Evolutionary conservation across 192 early-diverging fungal genomes (phyloP), one percentile per base, ranked within the genome.

Genomic region (Entomortierella parvispora): DNA sequence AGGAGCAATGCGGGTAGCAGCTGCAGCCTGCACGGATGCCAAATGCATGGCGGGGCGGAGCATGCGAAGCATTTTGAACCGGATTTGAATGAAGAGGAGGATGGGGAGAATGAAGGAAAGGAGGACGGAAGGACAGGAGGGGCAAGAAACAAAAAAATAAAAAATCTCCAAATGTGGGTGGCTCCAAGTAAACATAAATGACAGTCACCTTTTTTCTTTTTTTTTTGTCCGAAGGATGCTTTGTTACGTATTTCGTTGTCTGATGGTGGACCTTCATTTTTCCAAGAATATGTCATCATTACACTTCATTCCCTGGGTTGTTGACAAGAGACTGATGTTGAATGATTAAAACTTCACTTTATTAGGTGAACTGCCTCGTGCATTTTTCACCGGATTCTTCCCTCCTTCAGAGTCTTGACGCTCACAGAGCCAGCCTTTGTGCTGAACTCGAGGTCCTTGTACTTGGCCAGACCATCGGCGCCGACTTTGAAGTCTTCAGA

Each of bases 361-460:
- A 53, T 31, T 22, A 14, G 0, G n/a, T 28, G 12, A 25, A 26
- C 22, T 23, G n/a, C 7, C 8, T 33, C 10, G n/a, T 25, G 45
- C n/a, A 3, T 29, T 43, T 10, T 62, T 65, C 70, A 82, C 58
- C 81, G 51, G 34, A 83, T 83, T 22, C 58, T 71, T 28, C 82
- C 82, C 33, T 77, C 82, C 54, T 66, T 80, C 60, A 83, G 59
- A 3, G 79, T 69, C 69, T 83, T 83, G 45, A 80, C 78, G 5
- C 62, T 84, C 54, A 86, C 81, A 34, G 60, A 61, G 22, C 88
- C 87, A 22, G 77, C 68, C 51, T 60, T 76, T 2, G 82, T 86
- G 17, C 28, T 65, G 68, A 89, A 89, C 60, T 85, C 64, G n/a
- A 85, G 50, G 28, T 76, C 85, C 67, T 87, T 88, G 77, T 75